A percentile compares a stretch with the other conserved stretches of the same genome.
Conservation (phyloP, 1,284 basidiomycete species). For the Rhodotorula sp. region DNA sequence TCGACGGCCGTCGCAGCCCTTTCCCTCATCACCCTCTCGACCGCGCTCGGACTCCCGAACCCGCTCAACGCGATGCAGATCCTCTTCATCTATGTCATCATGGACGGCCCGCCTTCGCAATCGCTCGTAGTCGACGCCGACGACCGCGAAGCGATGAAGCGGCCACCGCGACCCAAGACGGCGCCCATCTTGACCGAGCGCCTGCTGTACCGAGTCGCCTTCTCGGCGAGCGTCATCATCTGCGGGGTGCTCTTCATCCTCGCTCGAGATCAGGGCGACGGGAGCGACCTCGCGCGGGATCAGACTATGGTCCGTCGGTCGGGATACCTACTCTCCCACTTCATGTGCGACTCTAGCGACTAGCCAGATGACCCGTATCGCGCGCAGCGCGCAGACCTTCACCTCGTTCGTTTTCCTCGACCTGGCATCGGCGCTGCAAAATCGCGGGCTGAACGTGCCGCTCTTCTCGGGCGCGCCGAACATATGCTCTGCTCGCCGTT, state of each 20-base stretch:
- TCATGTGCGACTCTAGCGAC: neutral
- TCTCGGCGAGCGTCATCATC: constrained; percentile 88
- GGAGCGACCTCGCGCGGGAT: constrained; percentile 74
- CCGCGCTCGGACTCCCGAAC: constrained; percentile 80
- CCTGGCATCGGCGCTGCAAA: constrained; percentile 89
- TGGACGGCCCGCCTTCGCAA: constrained; percentile 56
- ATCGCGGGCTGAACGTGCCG: constrained; percentile 69
- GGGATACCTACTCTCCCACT: neutral
- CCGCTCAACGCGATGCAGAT: constrained; percentile 97
- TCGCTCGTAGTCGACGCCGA: constrained; percentile 89
- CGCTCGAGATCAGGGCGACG: constrained; percentile 74
- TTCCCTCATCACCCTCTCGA: constrained; percentile 90
- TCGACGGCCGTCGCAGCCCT: constrained; percentile 93
- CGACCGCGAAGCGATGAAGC: constrained; percentile 81
- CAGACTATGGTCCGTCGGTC: constrained; percentile 80
- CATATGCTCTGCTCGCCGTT: constrained; percentile 85
- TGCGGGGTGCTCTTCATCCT: constrained; percentile 85
- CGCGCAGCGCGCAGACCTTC: constrained; percentile 67
- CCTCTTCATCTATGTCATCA: constrained; percentile 96
- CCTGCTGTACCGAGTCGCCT: constrained; percentile 75
- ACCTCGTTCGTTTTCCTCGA: constrained; percentile 96
- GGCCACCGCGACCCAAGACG: constrained; percentile 83
- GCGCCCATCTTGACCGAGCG: constrained; percentile 76
- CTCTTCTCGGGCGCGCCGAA: constrained; percentile 69
- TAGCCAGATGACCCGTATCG: constrained; percentile 3